A percentile compares a stretch with the other conserved stretches of the same genome.
Evolutionary conservation across 768 basidiomycete genomes (phyloP).

Genomic region (Sporobolomyces roseus): DNA sequence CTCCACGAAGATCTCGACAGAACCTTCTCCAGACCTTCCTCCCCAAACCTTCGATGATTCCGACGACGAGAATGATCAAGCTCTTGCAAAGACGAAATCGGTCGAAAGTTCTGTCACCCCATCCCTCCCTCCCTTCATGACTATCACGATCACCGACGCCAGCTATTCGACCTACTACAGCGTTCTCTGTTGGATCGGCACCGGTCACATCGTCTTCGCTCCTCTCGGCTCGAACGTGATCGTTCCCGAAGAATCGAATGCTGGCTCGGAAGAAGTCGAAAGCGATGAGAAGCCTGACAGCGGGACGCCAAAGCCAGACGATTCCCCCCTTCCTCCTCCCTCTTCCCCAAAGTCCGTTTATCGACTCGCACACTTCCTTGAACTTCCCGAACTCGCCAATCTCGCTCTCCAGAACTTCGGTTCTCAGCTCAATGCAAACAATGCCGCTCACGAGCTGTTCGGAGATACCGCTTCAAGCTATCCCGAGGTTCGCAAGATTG

Average conservation of each 20-base stretch:
- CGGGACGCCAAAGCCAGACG: no score
- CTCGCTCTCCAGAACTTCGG: not conserved
- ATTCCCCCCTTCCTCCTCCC: no score
- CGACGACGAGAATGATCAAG: constrained; percentile 10
- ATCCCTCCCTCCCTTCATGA: not conserved
- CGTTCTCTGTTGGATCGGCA: constrained; percentile 7
- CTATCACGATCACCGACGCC: not conserved
- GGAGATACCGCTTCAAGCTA: no score
- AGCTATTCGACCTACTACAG: constrained; percentile 4
- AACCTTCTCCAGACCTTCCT: not conserved
- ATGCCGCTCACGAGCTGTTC: no score
- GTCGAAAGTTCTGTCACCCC: not conserved
- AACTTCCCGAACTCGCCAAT: no score
- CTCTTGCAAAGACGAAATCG: no score
- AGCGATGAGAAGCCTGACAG: no score
- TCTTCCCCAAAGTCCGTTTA: no score
- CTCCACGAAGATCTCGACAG: not conserved
- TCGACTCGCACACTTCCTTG: no score
- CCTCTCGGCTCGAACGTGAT: not conserved
- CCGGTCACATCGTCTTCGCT: constrained; percentile 6
- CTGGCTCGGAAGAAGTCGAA: no score
- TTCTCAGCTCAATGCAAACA: no score
- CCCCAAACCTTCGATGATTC: constrained; percentile 16
- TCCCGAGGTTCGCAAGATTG: no score
- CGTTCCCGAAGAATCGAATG: not conserved